Percentiles rank a stretch among this genome's conserved stretches.
Conservation (phyloP, 2,329 filamentous ascomycete species). For the Ophiostoma quercus region DNA sequence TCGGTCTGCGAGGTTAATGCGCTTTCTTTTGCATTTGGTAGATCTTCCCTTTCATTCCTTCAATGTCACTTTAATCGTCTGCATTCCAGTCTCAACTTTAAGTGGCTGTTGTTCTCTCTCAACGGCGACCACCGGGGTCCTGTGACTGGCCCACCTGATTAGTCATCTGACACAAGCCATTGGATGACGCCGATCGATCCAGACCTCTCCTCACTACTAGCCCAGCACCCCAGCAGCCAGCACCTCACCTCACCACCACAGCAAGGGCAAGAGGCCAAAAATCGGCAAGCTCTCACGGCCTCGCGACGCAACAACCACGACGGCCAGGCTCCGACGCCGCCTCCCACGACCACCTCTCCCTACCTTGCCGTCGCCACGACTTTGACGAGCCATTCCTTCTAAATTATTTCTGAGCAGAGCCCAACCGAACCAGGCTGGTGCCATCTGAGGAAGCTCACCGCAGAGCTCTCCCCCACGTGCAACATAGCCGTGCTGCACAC, state of each 20-base stretch:
- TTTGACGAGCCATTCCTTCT: background rate
- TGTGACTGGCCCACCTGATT: conserved; percentile 17
- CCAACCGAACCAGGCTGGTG: background rate
- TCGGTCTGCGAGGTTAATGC: background rate
- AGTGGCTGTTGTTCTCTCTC: background rate
- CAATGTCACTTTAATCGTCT: background rate
- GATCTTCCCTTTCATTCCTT: background rate
- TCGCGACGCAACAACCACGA: background rate
- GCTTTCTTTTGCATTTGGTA: background rate
- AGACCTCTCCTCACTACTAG: background rate
- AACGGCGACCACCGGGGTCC: background rate
- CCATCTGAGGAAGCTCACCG: background rate
- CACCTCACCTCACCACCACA: background rate
- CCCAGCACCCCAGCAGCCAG: background rate
- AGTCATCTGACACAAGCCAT: conserved; percentile 19
- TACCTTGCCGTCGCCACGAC: background rate
- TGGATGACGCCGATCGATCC: conserved; percentile 21
- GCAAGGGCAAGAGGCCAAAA: conserved; percentile 11
- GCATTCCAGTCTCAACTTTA: conserved; percentile 1
- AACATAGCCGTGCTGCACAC: background rate
- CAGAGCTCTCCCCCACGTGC: conserved; percentile 5
- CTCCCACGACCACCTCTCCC: background rate
- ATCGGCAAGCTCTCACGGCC: conserved; percentile 6
- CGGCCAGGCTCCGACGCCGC: conserved; percentile 13
- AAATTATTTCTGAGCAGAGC: background rate